Evolutionary conservation across 805 yeast genomes (phyloP), one percentile per base, ranked within the genome.

Genomic region (Yarrowia alimentaria): DNA sequence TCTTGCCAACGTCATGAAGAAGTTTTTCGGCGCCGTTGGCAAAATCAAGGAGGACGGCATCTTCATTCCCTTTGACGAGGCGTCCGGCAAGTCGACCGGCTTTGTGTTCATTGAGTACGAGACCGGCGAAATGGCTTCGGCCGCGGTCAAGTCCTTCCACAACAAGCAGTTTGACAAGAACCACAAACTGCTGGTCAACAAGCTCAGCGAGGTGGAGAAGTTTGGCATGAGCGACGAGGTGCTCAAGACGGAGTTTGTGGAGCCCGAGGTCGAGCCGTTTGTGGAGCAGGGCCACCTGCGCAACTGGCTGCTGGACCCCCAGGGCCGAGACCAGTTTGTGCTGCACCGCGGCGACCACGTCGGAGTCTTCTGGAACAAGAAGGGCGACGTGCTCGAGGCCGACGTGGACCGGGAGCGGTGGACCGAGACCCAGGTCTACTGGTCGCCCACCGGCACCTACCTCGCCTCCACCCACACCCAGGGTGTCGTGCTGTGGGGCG

Each of bases 401-500:
- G 89, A 75, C 32, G 79, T 83, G 53, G 88, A 85, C 62, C 80
- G 95, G 69, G 74, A 76, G 57, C 81, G 83, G 58, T 88, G 95
- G 85, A 89, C 97, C 53, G 81, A 88, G 54, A 82, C 87, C 56
- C 89, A 83, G 60, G 85, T 88, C 61, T 81, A 82, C 65, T 91
- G 89, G 73, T 88, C 98, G 43, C 96, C 97, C 64, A 81, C 81
- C 69, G 99, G 99, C 68, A 81, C 91, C 10, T 90, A 80, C 64
- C 69, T 91, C 57, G 80, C 86, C 60, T 83, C 97, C 1, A 76
- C 89, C 60, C 97, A 91, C 69, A 88, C 88, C 47, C 95, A 87
- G 69, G 98, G 98, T 75, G 81, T 89, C 53, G 94, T 88, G 66
- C 78, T 91, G 20, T 93, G 97, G 95, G 99, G 98, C 64, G 97